Evolutionary conservation across 2,329 filamentous ascomycete genomes (phyloP).

Genomic region (Talaromyces amestolkiae): DNA sequence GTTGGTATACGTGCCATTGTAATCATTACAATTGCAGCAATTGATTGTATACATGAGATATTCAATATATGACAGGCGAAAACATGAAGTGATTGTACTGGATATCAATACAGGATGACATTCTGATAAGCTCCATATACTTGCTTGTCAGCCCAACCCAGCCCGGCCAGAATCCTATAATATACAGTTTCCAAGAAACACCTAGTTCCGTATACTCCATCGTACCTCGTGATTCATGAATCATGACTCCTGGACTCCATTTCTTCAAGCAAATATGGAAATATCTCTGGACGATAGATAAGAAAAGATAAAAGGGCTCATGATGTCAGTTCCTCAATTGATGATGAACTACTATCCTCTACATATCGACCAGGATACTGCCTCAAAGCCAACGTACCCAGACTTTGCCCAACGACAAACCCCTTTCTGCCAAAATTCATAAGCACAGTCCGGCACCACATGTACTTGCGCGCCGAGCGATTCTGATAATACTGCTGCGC

Average conservation of each 20-base stretch:
- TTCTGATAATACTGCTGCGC: constrained; percentile 16
- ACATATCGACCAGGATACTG: constrained; percentile 19
- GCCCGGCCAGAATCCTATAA: background rate
- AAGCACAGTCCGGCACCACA: constrained; percentile 19
- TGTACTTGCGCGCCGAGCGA: constrained; percentile 14
- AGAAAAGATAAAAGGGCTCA: background rate
- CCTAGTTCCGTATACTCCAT: background rate
- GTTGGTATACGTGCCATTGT: background rate
- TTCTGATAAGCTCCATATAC: background rate
- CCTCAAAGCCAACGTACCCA: constrained; percentile 10
- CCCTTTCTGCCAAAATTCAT: constrained; percentile 19
- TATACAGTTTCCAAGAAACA: constrained; percentile 3
- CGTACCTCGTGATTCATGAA: background rate
- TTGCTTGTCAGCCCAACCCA: background rate
- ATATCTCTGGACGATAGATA: background rate
- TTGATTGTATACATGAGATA: background rate
- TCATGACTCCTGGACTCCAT: background rate
- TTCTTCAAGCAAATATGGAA: background rate
- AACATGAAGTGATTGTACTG: background rate
- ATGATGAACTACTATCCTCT: background rate
- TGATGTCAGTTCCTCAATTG: background rate
- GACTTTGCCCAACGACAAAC: constrained; percentile 17
- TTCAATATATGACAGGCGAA: background rate
- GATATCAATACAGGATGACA: background rate
- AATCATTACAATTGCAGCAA: background rate